Base-by-base conservation (phyloP, 768 basidiomycete genomes). In the Chiua virens region DNA sequence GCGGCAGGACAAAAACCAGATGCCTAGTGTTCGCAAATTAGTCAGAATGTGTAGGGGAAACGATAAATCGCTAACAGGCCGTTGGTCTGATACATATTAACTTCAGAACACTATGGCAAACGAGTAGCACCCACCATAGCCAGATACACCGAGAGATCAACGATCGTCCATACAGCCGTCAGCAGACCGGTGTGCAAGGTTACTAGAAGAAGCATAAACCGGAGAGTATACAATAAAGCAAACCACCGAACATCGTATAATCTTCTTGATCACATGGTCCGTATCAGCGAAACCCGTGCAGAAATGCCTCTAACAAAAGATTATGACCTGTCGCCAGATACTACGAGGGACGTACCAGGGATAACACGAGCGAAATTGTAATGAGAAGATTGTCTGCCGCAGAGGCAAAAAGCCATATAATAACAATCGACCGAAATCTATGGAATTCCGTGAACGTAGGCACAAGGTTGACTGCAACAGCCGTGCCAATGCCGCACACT, bases 321-420 rank as follows among this genome's bases (percentile, higher is more conserved):
- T 17, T 56, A 51, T 42, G 20, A 44, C 42, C 15, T n/a, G n/a
- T 21, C 6, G 34, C 25, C 8, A 9, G 27, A 15, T n/a, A 22
- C 28, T 45, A 17, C 2, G 21, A 17, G 42, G 20, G 28, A 61
- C 73, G 20, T 52, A 79, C 80, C 63, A 82, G 60, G 34, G 69
- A 73, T 42, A 67, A 57, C 8, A 75, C 73, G 7, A 82, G 68
- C 2, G 71, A 54, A 0, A 60, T 48, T 1, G 81, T 75, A 43
- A 83, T 82, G 10, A 79, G 54, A 8, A 76, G 55, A 58, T 82
- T 82, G 11, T 74, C 72, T 11, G 71, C 62, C 6, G 74, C 75
- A 13, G 78, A 71, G 0, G 74, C 60, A 17, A 72, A 57, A 27
- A 82, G 73, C 80, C 81, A 82, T 9, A 67, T 34, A 30, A 68